Evolutionary conservation across 495 filamentous ascomycete genomes (phyloP), one percentile per base, ranked within the genome.

Genomic region (Neohortaea acidophila): DNA sequence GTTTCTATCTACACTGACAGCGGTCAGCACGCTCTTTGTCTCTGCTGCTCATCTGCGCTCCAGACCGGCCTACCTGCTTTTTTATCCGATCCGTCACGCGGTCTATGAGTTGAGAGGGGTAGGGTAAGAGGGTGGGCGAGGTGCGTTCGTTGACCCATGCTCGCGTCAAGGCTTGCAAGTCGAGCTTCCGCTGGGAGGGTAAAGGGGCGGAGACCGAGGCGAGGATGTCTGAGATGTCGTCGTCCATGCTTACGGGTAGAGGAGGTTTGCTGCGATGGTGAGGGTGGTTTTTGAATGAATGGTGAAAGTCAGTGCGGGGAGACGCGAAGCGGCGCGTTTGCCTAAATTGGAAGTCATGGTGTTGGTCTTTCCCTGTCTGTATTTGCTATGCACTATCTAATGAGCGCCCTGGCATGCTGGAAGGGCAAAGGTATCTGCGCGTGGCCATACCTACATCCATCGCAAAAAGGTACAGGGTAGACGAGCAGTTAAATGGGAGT

Each of bases 131-230:
- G 57, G 96, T 89, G 6, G 86, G 81, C 11, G 86, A 77, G 15
- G 76, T 81, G 50, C 87, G 71, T 57, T 97, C 89, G 33, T 83
- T 80, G 39, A 94, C 73, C 86, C 86, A 97, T 50, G 79, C 76
- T 45, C 85, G 79, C 43, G 91, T 92, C 33, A 97, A 65, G 17
- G 81, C 72, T 55, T 93, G 84, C 40, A 96, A 71, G 59, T 96
- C 85, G 42, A 72, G 70, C 15, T 73, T 78, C 43, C 76, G 75
- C 13, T 61, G 64, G 10, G 69, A 68, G 13, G 69, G 48, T 41
- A 65, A 56, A 51, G 69, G 59, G 38, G 67, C 70, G 55, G 83
- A 79, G 44, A 87, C 77, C 48, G 82, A 77, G 57, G 72, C 76
- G 44, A 93, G 74, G 49, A 93, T 87, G 60, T 89, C 82, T 59